Percentiles rank a stretch among this genome's conserved stretches.
phyloP scores from a whole-genome alignment of 169 alveolate species.

The Theileria luwenshuni region DNA sequence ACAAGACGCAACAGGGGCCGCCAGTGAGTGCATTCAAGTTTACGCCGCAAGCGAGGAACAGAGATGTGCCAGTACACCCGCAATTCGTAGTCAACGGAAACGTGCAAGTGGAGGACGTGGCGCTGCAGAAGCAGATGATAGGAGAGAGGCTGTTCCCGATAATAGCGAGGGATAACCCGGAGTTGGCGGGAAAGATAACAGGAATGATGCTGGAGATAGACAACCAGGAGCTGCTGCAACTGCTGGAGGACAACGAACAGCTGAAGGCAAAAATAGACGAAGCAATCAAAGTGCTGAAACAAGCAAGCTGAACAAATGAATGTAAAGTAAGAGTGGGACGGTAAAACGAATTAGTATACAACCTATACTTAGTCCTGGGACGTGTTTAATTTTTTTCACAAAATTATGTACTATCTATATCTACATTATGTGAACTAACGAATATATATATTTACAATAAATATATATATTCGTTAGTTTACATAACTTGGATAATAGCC shows the following conservation, averaged over 20 bases:
- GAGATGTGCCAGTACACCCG: constrained; percentile 60
- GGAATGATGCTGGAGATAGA: constrained; percentile 97
- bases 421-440: too few relatives aligned
- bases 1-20: constrained; percentile 41
- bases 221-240: constrained; percentile 88
- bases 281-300: constrained; percentile 88
- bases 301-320: constrained; percentile 59
- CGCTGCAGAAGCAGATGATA: constrained; percentile 92
- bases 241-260: constrained; percentile 87
- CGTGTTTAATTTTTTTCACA: constrained; percentile 29
- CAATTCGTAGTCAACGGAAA: constrained; percentile 50
- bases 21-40: constrained; percentile 74
- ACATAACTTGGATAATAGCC: too few relatives aligned
- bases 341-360: not conserved
- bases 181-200: constrained; percentile 91
- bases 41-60: constrained; percentile 83
- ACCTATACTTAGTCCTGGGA: constrained; percentile 17
- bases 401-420: not conserved
- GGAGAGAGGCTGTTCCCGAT: constrained; percentile 92
- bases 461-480: too few relatives aligned
- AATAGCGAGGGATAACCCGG: constrained; percentile 90
- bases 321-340: constrained; percentile 15
- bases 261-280: constrained; percentile 90
- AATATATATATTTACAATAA: too few relatives aligned
- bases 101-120: constrained; percentile 81